Conservation (phyloP, 73 alveolate species). For the Tetrahymena thermophila region DNA sequence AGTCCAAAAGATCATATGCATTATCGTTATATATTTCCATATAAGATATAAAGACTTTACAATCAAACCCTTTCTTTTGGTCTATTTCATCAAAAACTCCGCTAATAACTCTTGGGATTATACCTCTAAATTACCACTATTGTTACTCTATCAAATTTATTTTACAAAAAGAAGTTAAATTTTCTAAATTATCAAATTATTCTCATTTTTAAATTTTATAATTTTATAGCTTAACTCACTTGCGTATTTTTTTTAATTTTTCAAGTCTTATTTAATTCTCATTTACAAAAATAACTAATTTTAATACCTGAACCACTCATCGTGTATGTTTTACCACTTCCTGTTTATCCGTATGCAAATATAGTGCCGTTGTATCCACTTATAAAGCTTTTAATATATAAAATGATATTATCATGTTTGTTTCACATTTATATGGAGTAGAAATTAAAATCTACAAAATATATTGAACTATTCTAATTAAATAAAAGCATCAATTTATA, state of each 20-base stretch:
- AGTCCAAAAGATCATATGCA: conserved; percentile 92
- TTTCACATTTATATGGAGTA: neutral
- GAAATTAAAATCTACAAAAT: neutral
- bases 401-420: neutral
- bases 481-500: neutral
- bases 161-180: neutral
- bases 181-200: too few relatives aligned
- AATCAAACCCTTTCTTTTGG: conserved; percentile 50
- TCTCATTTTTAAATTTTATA: neutral
- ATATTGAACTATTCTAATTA: neutral
- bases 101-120: conserved; percentile 86
- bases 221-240: neutral
- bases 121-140: conserved; percentile 82
- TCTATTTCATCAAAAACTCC: conserved; percentile 76
- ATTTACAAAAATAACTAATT: neutral
- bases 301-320: conserved; percentile 90
- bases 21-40: conserved; percentile 94
- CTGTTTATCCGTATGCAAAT: conserved; percentile 96
- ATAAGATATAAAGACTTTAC: conserved; percentile 78
- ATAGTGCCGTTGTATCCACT: conserved; percentile 95
- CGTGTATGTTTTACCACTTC: conserved; percentile 94
- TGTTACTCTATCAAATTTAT: conserved; percentile 68
- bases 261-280: neutral
- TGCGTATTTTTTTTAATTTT: too few relatives aligned
- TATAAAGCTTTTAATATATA: conserved; percentile 60